phyloP scores from a whole-genome alignment of 2,329 filamentous ascomycete genomes.

The Mariannaea sp. region DNA sequence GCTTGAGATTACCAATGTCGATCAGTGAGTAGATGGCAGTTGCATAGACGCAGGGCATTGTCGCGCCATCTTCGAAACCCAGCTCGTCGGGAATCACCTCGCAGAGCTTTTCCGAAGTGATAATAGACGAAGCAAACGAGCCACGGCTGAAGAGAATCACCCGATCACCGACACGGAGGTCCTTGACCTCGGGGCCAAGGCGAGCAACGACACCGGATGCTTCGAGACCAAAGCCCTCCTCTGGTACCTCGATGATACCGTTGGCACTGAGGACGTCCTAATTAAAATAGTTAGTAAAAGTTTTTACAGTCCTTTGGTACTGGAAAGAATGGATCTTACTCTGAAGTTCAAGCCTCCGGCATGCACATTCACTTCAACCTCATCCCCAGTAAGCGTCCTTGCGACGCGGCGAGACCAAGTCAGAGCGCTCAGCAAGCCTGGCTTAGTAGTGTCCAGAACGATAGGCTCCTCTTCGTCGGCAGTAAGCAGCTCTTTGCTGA shows the following conservation, averaged over 20 bases:
- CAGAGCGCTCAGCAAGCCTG: slow-evolving; percentile 30
- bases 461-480: neutral
- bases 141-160: slow-evolving; percentile 35
- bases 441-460: slow-evolving; percentile 17
- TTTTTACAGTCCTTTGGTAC: neutral
- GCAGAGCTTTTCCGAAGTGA: slow-evolving; percentile 33
- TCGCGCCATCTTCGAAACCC: slow-evolving; percentile 43
- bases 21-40: slow-evolving; percentile 43
- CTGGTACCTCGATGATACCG: slow-evolving; percentile 17
- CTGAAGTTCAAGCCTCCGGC: slow-evolving; percentile 27
- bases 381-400: slow-evolving; percentile 13
- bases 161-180: slow-evolving; percentile 42
- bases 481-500: slow-evolving; percentile 27
- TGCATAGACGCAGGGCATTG: slow-evolving; percentile 42
- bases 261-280: slow-evolving; percentile 47
- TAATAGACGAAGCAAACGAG: slow-evolving; percentile 37
- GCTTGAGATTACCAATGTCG: slow-evolving; percentile 20
- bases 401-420: slow-evolving; percentile 21
- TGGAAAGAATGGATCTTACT: slow-evolving; percentile 5
- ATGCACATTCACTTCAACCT: slow-evolving; percentile 43
- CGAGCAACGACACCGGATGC: slow-evolving; percentile 38
- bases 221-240: slow-evolving; percentile 37
- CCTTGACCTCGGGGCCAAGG: slow-evolving; percentile 34
- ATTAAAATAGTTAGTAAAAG: slow-evolving; percentile 16
- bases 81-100: slow-evolving; percentile 43